Percentiles rank a stretch among this genome's conserved stretches.
These are phyloP conservation scores for Fusarium sp. DNA, from an alignment of 2,329 filamentous ascomycete species.

Conservation along the genomic window DNA sequence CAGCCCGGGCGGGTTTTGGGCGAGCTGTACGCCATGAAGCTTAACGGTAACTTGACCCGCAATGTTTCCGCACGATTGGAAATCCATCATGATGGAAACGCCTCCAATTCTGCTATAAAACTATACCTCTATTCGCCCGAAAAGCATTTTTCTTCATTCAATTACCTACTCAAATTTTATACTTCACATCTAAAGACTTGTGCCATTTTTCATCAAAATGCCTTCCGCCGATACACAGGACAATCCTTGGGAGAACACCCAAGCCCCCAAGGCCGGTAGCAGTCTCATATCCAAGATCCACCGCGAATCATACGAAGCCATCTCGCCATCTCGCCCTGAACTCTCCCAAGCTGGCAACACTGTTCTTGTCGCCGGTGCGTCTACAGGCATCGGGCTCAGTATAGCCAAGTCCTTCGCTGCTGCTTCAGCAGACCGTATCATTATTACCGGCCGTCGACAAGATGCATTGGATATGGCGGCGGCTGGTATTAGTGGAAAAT, in stretches of 20 bases:
- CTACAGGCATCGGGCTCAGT: slow-evolving; percentile 18
- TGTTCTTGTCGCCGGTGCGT: slow-evolving; percentile 10
- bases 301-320: slow-evolving; percentile 48
- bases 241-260: slow-evolving; percentile 1
- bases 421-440: slow-evolving; percentile 53
- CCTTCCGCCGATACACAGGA: not conserved
- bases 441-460: slow-evolving; percentile 54
- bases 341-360: slow-evolving; percentile 53
- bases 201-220: not conserved
- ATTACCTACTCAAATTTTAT: no score
- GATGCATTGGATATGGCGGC: slow-evolving; percentile 6
- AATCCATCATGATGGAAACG: not conserved
- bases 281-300: not conserved
- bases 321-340: slow-evolving; percentile 52
- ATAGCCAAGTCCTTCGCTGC: slow-evolving; percentile 61
- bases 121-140: not conserved
- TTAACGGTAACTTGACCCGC: not conserved
- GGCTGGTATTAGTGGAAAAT: not conserved
- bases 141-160: not conserved
- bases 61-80: not conserved
- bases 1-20: not conserved
- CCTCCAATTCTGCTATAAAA: not conserved
- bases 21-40: not conserved
- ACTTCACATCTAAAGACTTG: not conserved
- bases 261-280: not conserved